Conservation (phyloP, 2,329 filamentous ascomycete species). For the Aspergillaceae sp. region DNA sequence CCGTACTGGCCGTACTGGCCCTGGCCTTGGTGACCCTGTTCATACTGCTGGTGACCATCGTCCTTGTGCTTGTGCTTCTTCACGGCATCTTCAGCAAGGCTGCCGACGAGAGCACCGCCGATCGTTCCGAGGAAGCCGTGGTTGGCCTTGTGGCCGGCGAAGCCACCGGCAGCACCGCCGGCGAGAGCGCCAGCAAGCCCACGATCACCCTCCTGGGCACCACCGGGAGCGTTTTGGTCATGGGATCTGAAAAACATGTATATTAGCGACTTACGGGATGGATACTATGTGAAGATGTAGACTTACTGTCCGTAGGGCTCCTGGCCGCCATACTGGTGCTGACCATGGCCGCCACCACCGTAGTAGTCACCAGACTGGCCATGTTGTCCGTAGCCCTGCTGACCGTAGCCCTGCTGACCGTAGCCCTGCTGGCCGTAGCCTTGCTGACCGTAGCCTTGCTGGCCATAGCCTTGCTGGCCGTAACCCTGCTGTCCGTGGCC, state of each 20-base stretch:
- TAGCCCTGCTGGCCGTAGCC: conserved; percentile 14
- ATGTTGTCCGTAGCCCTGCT: conserved; percentile 14
- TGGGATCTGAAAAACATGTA: conserved; percentile 11
- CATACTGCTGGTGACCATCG: conserved; percentile 9
- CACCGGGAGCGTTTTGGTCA: conserved; percentile 25
- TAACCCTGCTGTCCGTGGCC: conserved; percentile 17
- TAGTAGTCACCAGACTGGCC: conserved; percentile 7
- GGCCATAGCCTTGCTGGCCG: conserved; percentile 12
- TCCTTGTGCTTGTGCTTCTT: conserved; percentile 38
- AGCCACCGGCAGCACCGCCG: conserved; percentile 40
- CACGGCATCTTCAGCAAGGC: conserved; percentile 37
- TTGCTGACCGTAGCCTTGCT: conserved; percentile 15
- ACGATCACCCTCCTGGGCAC: conserved; percentile 37
- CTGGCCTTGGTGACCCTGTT: conserved; percentile 10
- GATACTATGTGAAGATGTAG: neutral
- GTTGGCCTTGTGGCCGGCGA: conserved; percentile 39
- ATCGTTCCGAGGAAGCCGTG: conserved; percentile 42
- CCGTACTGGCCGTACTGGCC: conserved; percentile 5
- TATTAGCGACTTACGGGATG: conserved; percentile 7
- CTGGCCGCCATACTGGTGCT: conserved; percentile 4
- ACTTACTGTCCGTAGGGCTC: conserved; percentile 1
- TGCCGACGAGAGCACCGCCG: conserved; percentile 40
- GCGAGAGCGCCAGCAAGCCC: conserved; percentile 40
- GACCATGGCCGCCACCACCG: conserved; percentile 8
- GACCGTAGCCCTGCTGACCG: conserved; percentile 19